A percentile compares a stretch with the other conserved stretches of the same genome.
phyloP scores from a whole-genome alignment of 2,329 filamentous ascomycete genomes.

The Hypomyces rosellus region DNA sequence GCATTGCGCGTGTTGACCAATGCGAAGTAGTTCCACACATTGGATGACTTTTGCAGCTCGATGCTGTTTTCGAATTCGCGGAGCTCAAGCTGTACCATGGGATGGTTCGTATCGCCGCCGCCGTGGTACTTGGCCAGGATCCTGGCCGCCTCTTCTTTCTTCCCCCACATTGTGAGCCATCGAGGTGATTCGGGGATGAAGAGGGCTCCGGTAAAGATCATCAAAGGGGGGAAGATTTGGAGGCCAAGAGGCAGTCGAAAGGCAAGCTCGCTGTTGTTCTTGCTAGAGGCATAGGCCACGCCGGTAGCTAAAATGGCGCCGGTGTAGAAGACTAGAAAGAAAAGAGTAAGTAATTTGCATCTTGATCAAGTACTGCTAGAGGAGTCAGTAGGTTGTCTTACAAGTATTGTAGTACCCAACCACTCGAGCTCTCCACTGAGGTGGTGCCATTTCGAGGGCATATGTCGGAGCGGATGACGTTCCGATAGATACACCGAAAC shows the following conservation, averaged over 20 bases:
- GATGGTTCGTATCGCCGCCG: slow-evolving; percentile 24
- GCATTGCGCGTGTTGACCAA: slow-evolving; percentile 43
- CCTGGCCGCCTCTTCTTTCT: slow-evolving; percentile 27
- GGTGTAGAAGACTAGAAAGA: slow-evolving; percentile 28
- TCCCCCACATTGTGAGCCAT: slow-evolving; percentile 34
- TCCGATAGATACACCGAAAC: slow-evolving; percentile 41
- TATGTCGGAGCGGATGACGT: slow-evolving; percentile 34
- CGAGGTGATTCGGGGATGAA: slow-evolving; percentile 38
- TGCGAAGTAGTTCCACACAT: slow-evolving; percentile 44
- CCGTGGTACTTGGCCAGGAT: slow-evolving; percentile 32
- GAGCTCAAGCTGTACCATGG: slow-evolving; percentile 35
- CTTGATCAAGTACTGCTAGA: too few species aligned
- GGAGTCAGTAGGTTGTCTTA: slow-evolving; percentile 10
- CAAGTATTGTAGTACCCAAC: slow-evolving; percentile 36
- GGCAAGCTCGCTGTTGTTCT: slow-evolving; percentile 27
- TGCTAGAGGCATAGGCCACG: slow-evolving; percentile 44
- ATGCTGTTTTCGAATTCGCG: slow-evolving; percentile 34
- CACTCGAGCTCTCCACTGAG: slow-evolving; percentile 41
- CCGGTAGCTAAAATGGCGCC: slow-evolving; percentile 50
- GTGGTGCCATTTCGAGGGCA: slow-evolving; percentile 46
- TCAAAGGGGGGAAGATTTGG: slow-evolving; percentile 31
- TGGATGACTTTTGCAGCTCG: slow-evolving; percentile 37
- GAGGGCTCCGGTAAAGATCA: slow-evolving; percentile 27
- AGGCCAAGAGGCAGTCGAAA: slow-evolving; percentile 33
- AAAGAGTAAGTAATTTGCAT: neutral